Conservation (phyloP, 2,329 filamentous ascomycete genomes). For the Daldinia eschscholtzii region DNA sequence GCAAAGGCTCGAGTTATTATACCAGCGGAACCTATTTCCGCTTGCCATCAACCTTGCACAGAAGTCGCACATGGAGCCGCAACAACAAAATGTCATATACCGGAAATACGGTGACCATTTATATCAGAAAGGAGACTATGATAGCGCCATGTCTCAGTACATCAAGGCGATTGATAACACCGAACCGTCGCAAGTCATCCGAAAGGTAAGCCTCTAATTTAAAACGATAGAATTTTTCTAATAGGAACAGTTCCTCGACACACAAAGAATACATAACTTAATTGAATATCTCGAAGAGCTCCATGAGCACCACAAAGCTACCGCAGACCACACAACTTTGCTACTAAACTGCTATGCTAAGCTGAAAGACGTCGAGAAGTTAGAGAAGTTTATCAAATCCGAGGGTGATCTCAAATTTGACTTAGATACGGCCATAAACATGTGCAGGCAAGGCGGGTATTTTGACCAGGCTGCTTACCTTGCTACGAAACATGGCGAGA, state of each 20-base stretch:
- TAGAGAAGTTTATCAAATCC: conserved; percentile 96
- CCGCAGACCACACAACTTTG: conserved; percentile 93
- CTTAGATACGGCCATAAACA: conserved; percentile 93
- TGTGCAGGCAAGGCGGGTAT: conserved; percentile 98
- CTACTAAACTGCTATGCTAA: conserved; percentile 98
- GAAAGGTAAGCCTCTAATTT: conserved; percentile 71
- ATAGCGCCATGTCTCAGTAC: conserved; percentile 99
- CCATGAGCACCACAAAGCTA: conserved; percentile 93
- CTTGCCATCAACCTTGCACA: conserved; percentile 93
- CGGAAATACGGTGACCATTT: conserved; percentile 93
- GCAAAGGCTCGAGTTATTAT: conserved; percentile 92
- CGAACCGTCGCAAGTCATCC: conserved; percentile 94
- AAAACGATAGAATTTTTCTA: conserved; percentile 2
- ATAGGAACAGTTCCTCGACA: conserved; percentile 82
- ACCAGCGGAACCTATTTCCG: conserved; percentile 92
- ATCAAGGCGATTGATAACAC: conserved; percentile 95
- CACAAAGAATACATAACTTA: conserved; percentile 95
- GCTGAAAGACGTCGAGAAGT: conserved; percentile 94
- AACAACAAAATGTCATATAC: conserved; percentile 92
- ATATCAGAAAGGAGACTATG: conserved; percentile 95
- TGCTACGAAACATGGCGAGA: conserved; percentile 92
- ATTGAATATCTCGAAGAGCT: conserved; percentile 98
- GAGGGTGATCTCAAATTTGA: conserved; percentile 96
- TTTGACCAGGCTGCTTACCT: conserved; percentile 96
- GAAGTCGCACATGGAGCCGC: conserved; percentile 82